Evolutionary conservation across 352 stramenopile genomes (phyloP), one percentile per base, ranked within the genome.

Genomic region (Pythium sp.): DNA sequence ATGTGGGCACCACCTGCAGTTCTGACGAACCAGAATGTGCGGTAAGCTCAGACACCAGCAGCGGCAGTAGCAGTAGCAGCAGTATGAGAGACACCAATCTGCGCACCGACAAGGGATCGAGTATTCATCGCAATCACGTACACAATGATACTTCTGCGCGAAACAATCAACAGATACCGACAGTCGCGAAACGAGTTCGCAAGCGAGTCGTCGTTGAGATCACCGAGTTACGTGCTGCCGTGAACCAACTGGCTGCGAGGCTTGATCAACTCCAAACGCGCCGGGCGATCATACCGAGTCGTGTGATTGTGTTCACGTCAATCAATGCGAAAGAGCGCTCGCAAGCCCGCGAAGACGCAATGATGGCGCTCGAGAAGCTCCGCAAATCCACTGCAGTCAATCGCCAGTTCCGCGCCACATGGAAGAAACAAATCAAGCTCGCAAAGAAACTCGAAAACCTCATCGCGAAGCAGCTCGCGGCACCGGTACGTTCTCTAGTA

Each of bases 371-470:
- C 57, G 68, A 71, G n/a, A 69, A 78, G 59, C 71, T 74, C 20
- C 68, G 78, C 58, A 65, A 68, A 8, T 71, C 77, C 0, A 68
- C 80, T 46, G 69, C 75, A 54, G 73, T 81, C 43, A 86, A 86
- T 56, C 66, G 58, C 12, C 73, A 76, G 32, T 74, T 86, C 5
- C 80, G 79, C 34, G 68, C 61, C 18, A 70, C 69, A 20, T 43
- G 81, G 46, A 65, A 78, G 54, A 65, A 73, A 26, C 78, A 86
- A 62, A 76, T 82, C 64, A 76, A 82, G 46, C 62, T 86, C 65
- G 70, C 73, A 24, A 81, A 81, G 64, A 73, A 54, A 14, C 65
- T 84, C 8, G 75, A 84, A 46, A 70, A 72, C 53, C 78, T 82
- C 28, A 58, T 81, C 55, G 65, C 77, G 53, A 74, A 78, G 3